Evolutionary conservation across 2,329 filamentous ascomycete genomes (phyloP), one percentile per base, ranked within the genome.

Genomic region (Orbilia javanica): DNA sequence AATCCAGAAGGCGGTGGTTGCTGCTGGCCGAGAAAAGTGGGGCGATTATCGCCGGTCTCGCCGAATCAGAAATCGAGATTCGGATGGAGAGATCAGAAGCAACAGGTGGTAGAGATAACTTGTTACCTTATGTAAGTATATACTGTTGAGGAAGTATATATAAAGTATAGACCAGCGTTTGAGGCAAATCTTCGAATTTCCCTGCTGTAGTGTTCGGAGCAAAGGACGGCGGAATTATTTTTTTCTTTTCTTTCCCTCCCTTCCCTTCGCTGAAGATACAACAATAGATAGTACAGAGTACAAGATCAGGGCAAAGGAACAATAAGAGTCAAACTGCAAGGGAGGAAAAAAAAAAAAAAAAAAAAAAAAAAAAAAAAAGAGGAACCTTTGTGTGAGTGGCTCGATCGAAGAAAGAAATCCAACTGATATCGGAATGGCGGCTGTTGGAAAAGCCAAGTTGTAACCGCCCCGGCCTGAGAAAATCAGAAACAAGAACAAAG

Each of bases 21-120:
- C 53, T 72, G 55, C 68, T 67, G 63, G 42, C 63, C 53, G 65
- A 65, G n/a, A 77, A 77, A 66, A 60, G 73, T 70, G 73, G 73
- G 66, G 73, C 73, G 73, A 77, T 44, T 70, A 66, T 77, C 73
- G 66, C 71, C 71, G 53, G 64, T 71, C 62, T 67, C 73, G 73
- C 66, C 73, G 73, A 77, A 77, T 77, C 73, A 77, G 73, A 66
- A 6, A 50, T 65, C 73, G 57, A 60, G 55, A 57, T 63, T 69
- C 64, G 71, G 44, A 62, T 44, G 63, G 52, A 62, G 57, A 68
- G 65, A 70, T 50, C 60, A 57, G 60, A 48, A 46, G 60, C 60
- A 60, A 60, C 44, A 22, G 69, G 60, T 39, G 27, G 50, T 50
- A 73, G 60, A 71, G 39, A 70, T 52, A 42, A 11, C 34, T 42